Percentiles rank a stretch among this genome's conserved stretches.
phyloP scores from a whole-genome alignment of 2,329 filamentous ascomycete genomes.

The Huntiella abstrusa region DNA sequence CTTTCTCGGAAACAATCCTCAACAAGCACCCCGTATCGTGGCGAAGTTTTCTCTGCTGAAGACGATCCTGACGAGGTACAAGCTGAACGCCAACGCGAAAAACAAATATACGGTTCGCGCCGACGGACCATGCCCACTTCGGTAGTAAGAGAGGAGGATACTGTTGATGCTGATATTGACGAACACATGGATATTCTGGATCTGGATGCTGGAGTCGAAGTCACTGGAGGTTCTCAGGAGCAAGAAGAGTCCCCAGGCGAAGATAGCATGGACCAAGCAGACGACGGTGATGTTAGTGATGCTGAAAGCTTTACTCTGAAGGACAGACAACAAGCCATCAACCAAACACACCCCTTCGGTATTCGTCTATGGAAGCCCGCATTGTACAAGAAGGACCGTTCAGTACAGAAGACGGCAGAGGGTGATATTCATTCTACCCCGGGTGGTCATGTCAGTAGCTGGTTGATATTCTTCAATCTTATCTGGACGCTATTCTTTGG shows the following conservation, averaged over 20 bases:
- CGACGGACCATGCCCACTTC: slow-evolving; percentile 18
- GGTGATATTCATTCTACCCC: slow-evolving; percentile 93
- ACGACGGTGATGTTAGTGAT: slow-evolving; percentile 62
- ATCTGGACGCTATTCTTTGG: slow-evolving; percentile 84
- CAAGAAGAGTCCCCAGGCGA: slow-evolving; percentile 20
- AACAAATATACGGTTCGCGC: slow-evolving; percentile 17
- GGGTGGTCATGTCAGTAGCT: slow-evolving; percentile 65
- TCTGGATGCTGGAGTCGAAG: slow-evolving; percentile 13
- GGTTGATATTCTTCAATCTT: slow-evolving; percentile 75
- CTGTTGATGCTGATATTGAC: slow-evolving; percentile 24
- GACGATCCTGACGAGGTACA: slow-evolving; percentile 70
- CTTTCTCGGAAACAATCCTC: slow-evolving; percentile 59
- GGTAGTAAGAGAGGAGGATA: slow-evolving; percentile 13
- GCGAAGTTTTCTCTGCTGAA: slow-evolving; percentile 78
- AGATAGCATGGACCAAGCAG: slow-evolving; percentile 32
- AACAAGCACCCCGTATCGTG: slow-evolving; percentile 53
- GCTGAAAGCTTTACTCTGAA: slow-evolving; percentile 96
- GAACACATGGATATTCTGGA: slow-evolving; percentile 13
- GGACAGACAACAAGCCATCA: slow-evolving; percentile 93
- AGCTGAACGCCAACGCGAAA: slow-evolving; percentile 35
- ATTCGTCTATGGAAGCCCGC: slow-evolving; percentile 98
- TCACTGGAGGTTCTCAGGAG: slow-evolving; percentile 16
- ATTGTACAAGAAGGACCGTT: slow-evolving; percentile 91
- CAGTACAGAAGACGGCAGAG: slow-evolving; percentile 89
- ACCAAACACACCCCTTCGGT: slow-evolving; percentile 95